These are phyloP conservation scores for Saccharomyces pastorianus DNA, from an alignment of 1,139 yeast genomes.

Conservation along the genomic window DNA sequence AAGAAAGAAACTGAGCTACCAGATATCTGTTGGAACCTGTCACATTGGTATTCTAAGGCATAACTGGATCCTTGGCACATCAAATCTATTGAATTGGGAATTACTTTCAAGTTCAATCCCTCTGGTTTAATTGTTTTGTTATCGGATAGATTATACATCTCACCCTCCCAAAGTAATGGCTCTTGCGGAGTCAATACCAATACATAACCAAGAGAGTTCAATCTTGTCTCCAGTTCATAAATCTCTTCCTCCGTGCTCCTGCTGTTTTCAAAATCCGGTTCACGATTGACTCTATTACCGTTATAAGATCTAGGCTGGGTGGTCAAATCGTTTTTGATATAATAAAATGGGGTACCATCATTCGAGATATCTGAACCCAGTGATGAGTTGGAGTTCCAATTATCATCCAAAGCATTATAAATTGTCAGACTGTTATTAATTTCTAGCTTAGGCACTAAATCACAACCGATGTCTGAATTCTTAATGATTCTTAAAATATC, in stretches of 20 bases:
- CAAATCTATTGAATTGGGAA: constrained; percentile 63
- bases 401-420: constrained; percentile 23
- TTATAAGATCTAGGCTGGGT: constrained; percentile 4
- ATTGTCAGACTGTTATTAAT: constrained; percentile 28
- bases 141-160: constrained; percentile 46
- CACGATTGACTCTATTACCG: constrained; percentile 6
- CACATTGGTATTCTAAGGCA: constrained; percentile 39
- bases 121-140: constrained; percentile 20
- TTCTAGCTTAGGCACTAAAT: constrained; percentile 28
- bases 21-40: constrained; percentile 44
- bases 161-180: constrained; percentile 89
- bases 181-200: constrained; percentile 71
- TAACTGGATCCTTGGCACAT: constrained; percentile 57
- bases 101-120: constrained; percentile 36
- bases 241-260: constrained; percentile 35
- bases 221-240: constrained; percentile 20
- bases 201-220: constrained; percentile 47
- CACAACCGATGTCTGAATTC: constrained; percentile 35
- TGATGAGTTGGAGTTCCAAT: constrained; percentile 19
- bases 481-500: constrained; percentile 32
- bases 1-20: constrained; percentile 45
- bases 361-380: constrained; percentile 18
- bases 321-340: constrained; percentile 15
- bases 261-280: constrained; percentile 13
- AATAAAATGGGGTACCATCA: constrained; percentile 24